Base-by-base conservation (phyloP, 1,284 basidiomycete species). In the Pisolithus thermaeus region DNA sequence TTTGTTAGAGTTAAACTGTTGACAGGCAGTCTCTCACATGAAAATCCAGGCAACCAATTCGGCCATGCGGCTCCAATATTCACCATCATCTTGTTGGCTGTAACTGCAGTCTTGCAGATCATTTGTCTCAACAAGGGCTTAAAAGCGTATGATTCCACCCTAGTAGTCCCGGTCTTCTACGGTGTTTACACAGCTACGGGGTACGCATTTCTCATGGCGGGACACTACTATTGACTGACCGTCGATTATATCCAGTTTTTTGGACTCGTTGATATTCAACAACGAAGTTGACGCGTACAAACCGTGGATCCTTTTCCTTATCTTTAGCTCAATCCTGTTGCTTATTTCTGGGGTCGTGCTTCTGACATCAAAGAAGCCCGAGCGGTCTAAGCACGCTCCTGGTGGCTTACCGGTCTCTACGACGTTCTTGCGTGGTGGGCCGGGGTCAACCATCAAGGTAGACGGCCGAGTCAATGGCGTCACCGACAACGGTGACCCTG, bases 111-210 rank as follows among this genome's bases (percentile, higher is more conserved):
- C 16, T 70, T 86, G 35, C 94, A 97, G 67, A 96, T 97, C 56
- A 81, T 93, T 42, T 95, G 91, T 65, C 75, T 97, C 36, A 95
- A 96, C 66, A 82, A 85, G 51, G 93, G 88, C 4, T 73, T 95
- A 20, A 84, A 83, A 61, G 81, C 86, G 4, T 90, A 90, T 60
- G 88, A 90, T 44, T 84, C 83, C 3, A 87, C 87, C 1, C 73
- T 88, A 1, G 83, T 87, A 22, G 86, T 88, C 0, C 86, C 87
- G 0, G 77, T 86, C 6, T 86, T 87, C 62, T 87, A 85, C 56
- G 85, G 78, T 27, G 74, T 85, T 4, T 86, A 86, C 61, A 84
- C 82, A 0, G 79, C 79, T 3, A 70, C 77, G 22, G 79, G 81
- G 82, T 86, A 59, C 56, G 73, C 12, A 12, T 22, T 46, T 70